Conservation (phyloP, 2,329 filamentous ascomycete genomes). For the Neofusicoccum cordaticola region DNA sequence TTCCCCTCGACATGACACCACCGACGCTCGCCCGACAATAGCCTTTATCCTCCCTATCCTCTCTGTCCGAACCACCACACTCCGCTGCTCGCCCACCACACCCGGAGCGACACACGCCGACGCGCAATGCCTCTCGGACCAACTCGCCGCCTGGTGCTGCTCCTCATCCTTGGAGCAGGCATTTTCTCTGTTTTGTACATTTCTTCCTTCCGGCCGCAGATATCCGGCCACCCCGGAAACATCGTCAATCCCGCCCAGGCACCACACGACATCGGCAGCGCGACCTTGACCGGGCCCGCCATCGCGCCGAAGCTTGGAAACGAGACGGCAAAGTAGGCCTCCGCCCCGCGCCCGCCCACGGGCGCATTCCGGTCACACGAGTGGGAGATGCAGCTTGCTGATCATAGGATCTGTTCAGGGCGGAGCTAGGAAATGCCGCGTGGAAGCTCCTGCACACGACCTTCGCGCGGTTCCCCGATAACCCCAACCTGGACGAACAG, state of each 20-base stretch:
- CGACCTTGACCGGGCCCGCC: slow-evolving; percentile 60
- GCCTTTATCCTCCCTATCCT: neutral
- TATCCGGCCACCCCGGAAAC: neutral
- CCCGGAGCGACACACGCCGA: neutral
- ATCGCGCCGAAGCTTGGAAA: slow-evolving; percentile 82
- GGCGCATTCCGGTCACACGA: neutral
- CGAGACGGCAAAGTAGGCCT: slow-evolving; percentile 64
- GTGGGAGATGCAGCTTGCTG: neutral
- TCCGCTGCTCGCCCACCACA: neutral
- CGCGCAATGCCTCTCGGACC: slow-evolving; percentile 29
- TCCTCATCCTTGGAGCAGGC: slow-evolving; percentile 54
- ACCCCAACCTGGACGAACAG: slow-evolving; percentile 59
- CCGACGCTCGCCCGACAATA: neutral
- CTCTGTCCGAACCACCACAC: neutral
- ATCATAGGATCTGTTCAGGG: slow-evolving; percentile 37
- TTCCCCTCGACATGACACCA: slow-evolving; percentile 13
- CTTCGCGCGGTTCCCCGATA: slow-evolving; percentile 64
- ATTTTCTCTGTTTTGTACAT: slow-evolving; percentile 59
- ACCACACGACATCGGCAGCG: slow-evolving; percentile 24
- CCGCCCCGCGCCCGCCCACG: neutral
- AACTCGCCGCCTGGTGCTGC: slow-evolving; percentile 37
- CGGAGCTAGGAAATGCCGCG: slow-evolving; percentile 62
- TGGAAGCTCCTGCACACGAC: slow-evolving; percentile 68
- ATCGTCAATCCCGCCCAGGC: slow-evolving; percentile 18
- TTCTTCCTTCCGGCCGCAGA: slow-evolving; percentile 52